A percentile compares a stretch with the other conserved stretches of the same genome.
These are phyloP conservation scores for Fusarium chlamydosporum DNA, from an alignment of 2,329 filamentous ascomycete genomes.

Conservation along the genomic window DNA sequence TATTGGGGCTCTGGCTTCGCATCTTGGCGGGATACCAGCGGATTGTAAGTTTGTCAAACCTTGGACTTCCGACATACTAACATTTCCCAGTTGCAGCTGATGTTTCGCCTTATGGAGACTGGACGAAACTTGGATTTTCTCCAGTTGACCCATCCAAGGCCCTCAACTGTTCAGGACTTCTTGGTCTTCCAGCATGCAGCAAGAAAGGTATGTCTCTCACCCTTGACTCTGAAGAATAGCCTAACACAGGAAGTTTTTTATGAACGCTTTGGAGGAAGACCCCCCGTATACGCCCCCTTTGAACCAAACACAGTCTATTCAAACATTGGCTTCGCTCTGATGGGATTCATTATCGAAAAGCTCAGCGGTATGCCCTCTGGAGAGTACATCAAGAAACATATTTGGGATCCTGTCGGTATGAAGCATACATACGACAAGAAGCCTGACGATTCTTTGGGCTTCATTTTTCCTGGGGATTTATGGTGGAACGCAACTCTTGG, in stretches of 20 bases:
- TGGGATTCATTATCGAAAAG: constrained; percentile 25
- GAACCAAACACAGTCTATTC: constrained; percentile 19
- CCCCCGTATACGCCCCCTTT: constrained; percentile 15
- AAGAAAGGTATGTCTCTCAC: neutral
- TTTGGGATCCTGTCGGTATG: constrained; percentile 26
- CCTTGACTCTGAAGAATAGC: fast-evolving
- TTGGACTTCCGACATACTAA: fast-evolving
- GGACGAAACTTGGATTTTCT: constrained; percentile 18
- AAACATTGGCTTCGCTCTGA: constrained; percentile 1
- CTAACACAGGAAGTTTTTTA: constrained; percentile 9
- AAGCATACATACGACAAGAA: neutral
- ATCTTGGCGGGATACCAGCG: constrained; percentile 13
- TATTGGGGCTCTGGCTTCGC: constrained; percentile 16
- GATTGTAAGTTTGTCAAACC: neutral
- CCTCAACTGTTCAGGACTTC: constrained; percentile 27
- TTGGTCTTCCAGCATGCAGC: constrained; percentile 8
- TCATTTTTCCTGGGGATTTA: constrained; percentile 9
- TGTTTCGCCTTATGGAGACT: constrained; percentile 28
- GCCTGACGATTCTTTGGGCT: constrained; percentile 15
- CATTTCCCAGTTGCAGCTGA: neutral
- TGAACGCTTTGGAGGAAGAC: constrained; percentile 16
- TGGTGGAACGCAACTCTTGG: constrained; percentile 36
- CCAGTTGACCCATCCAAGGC: neutral
- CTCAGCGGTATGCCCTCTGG: constrained; percentile 21
- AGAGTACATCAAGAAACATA: constrained; percentile 22